Evolutionary conservation across 2,329 filamentous ascomycete species (phyloP), one percentile per base, ranked within the genome.

Genomic region (Cercospora berteroae): DNA sequence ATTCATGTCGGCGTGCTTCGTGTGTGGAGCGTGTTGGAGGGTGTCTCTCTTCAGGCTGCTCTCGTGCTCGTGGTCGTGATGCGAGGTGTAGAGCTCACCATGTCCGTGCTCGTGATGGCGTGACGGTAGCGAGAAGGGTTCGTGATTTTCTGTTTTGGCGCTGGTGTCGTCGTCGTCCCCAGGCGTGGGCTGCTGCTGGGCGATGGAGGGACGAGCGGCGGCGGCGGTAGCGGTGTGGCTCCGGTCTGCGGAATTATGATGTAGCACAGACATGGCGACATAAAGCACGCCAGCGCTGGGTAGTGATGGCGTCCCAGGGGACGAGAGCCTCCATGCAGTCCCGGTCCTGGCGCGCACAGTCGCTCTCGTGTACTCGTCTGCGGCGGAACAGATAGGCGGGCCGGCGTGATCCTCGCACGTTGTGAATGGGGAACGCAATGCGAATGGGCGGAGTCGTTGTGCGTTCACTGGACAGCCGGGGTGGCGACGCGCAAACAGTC

Each of bases 1-100:
- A 66, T 91, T 92, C 81, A 92, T 88, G 74, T 88, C 87, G 70
- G 91, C 90, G 65, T 93, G 85, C 72, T 89, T 89, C 31, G 83
- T 82, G 56, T 80, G 77, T 23, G 81, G 78, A 42, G 82, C 9
- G 16, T 58, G 61, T 77, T 69, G 80, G 78, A 68, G 82, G 79
- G 70, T 73, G 75, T 57, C 72, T 67, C 39, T 77, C 77, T 33
- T 74, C 71, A 36, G 64, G 52, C 72, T 73, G 55, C 71, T 72
- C 52, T 76, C 64, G 59, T 63, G 64, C 50, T 71, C 67, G 29
- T 77, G 75, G 16, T 77, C 75, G 72, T 79, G 76, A 72, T 77
- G 72, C 60, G 76, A 74, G 50, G 71, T 73, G 63, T 73, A 75
- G 23, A 76, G 72, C 66, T 75, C 72, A 56, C 71, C 68, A 67